phyloP scores from a whole-genome alignment of 805 yeast genomes.

The Metschnikowia henanensis region DNA sequence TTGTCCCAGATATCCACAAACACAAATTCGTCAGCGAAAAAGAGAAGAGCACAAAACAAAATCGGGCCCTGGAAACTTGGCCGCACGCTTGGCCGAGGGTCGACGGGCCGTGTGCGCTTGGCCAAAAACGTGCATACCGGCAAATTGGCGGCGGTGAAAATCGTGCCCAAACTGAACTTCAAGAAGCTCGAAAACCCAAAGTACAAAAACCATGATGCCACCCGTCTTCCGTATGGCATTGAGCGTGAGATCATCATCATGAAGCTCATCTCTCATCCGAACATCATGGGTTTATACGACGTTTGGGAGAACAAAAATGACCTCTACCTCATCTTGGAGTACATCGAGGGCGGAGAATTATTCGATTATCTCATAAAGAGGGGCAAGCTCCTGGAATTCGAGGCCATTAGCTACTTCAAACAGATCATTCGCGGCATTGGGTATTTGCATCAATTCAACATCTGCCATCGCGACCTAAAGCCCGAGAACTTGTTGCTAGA shows the following conservation, averaged over 20 bases:
- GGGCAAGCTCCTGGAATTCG: constrained; percentile 85
- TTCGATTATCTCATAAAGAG: constrained; percentile 88
- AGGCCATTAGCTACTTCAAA: constrained; percentile 86
- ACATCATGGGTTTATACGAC: constrained; percentile 75
- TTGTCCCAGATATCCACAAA: constrained; percentile 49
- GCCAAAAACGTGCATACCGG: constrained; percentile 87
- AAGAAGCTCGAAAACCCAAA: constrained; percentile 48
- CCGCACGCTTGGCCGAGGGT: constrained; percentile 92
- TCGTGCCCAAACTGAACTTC: constrained; percentile 83
- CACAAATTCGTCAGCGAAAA: constrained; percentile 42
- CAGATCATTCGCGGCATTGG: constrained; percentile 83
- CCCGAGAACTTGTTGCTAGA: constrained; percentile 82
- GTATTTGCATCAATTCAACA: constrained; percentile 82
- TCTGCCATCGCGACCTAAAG: constrained; percentile 85
- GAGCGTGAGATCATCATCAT: constrained; percentile 84
- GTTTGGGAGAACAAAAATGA: constrained; percentile 88
- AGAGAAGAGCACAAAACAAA: constrained; percentile 48
- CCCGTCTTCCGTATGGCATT: constrained; percentile 73
- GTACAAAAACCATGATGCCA: constrained; percentile 45
- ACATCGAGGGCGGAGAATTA: constrained; percentile 96
- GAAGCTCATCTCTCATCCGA: constrained; percentile 77
- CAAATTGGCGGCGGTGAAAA: constrained; percentile 93
- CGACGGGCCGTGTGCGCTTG: constrained; percentile 90
- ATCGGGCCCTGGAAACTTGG: constrained; percentile 98
- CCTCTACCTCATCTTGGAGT: constrained; percentile 84